Conservation (phyloP, 2,329 filamentous ascomycete genomes). For the Ploettnerulaceae sp. region DNA sequence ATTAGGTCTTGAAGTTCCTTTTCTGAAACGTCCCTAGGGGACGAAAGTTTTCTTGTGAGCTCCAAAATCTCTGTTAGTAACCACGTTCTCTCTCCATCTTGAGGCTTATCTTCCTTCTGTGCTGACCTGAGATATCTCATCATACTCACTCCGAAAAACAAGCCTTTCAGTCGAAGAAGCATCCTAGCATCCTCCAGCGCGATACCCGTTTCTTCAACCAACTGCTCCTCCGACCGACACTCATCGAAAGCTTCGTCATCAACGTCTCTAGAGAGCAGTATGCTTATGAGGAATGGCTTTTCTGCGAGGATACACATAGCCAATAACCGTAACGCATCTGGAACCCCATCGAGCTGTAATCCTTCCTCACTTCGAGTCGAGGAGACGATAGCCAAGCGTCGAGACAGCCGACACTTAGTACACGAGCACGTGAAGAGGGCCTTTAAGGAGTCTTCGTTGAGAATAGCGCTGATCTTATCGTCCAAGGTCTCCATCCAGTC, state of each 20-base stretch:
- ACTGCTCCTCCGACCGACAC: background rate
- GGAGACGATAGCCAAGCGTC: background rate
- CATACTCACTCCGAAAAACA: slow-evolving; percentile 5
- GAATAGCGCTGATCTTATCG: background rate
- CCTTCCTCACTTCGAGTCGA: background rate
- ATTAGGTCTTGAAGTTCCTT: background rate
- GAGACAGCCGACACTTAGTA: background rate
- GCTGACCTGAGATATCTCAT: background rate
- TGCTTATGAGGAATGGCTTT: slow-evolving; percentile 1
- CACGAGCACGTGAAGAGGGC: background rate
- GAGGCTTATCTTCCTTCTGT: background rate
- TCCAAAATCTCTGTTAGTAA: slow-evolving; percentile 1
- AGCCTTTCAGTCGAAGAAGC: background rate
- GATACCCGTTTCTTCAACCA: background rate
- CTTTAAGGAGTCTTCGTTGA: background rate
- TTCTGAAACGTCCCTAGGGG: background rate
- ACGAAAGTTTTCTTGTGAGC: background rate
- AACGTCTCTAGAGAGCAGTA: background rate
- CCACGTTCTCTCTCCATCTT: slow-evolving; percentile 1
- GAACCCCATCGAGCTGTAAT: background rate
- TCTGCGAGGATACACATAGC: slow-evolving; percentile 3
- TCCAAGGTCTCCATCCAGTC: background rate
- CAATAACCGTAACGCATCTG: background rate
- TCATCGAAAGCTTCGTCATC: slow-evolving; percentile 1
- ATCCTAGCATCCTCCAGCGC: background rate